Percentiles rank a stretch among this genome's conserved stretches.
phyloP scores from a whole-genome alignment of 768 basidiomycete species.

The Calocybe gangraenosa region DNA sequence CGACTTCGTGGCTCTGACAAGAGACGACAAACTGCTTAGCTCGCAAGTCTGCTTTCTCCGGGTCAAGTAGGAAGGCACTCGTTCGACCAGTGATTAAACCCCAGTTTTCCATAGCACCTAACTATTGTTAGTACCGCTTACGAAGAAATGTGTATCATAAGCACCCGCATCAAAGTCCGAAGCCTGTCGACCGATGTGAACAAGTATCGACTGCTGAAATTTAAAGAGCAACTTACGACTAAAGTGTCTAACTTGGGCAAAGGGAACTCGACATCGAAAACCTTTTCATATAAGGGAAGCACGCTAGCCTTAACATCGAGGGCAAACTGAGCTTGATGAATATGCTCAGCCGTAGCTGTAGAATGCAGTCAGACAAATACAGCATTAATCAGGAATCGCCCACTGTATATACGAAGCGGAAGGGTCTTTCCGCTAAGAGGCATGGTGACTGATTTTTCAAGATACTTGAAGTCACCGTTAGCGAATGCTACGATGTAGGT shows the following conservation, averaged over 20 bases:
- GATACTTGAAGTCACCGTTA: conserved; percentile 70
- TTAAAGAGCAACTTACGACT: conserved; percentile 43
- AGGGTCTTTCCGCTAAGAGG: conserved; percentile 76
- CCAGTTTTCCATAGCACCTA: conserved; percentile 92
- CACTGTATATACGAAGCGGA: conserved; percentile 83
- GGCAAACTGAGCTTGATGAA: conserved; percentile 81
- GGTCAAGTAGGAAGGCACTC: conserved; percentile 73
- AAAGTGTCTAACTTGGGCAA: conserved; percentile 94
- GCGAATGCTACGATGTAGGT: conserved; percentile 88
- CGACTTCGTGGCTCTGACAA: conserved; percentile 83
- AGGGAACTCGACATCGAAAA: conserved; percentile 91
- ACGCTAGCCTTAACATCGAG: conserved; percentile 82
- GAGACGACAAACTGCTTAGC: conserved; percentile 78
- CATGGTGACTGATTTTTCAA: conserved; percentile 74
- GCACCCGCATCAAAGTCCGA: conserved; percentile 84
- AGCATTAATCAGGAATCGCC: conserved; percentile 10
- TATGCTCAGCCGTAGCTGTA: conserved; percentile 74
- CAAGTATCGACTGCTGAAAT: background rate
- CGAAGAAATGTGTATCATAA: background rate
- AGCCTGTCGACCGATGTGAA: conserved; percentile 34
- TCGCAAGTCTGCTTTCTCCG: conserved; percentile 63
- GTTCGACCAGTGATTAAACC: conserved; percentile 90
- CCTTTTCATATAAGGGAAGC: conserved; percentile 85
- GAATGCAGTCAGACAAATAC: conserved; percentile 1
- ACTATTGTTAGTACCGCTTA: conserved; percentile 8